Conservation (phyloP, 2,329 filamentous ascomycete genomes). For the Cladosporium sp. region DNA sequence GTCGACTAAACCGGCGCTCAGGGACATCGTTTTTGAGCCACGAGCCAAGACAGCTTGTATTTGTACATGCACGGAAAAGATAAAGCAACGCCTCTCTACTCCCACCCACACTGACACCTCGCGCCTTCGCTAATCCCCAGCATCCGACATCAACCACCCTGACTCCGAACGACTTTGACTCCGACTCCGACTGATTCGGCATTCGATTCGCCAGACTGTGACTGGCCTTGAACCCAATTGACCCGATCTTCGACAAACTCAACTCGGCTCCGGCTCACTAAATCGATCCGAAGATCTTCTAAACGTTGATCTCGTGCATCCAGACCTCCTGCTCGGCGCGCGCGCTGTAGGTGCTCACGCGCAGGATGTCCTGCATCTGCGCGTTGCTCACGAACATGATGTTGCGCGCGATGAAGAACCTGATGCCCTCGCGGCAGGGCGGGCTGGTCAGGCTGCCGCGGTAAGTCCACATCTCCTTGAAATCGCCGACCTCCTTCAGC, state of each 20-base stretch:
- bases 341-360: constrained; percentile 48
- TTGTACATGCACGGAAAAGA: neutral
- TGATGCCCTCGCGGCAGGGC: constrained; percentile 49
- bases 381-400: constrained; percentile 45
- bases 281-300: neutral
- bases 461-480: constrained; percentile 53
- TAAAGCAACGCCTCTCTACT: neutral
- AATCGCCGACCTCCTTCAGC: constrained; percentile 40
- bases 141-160: neutral
- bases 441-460: constrained; percentile 50
- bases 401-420: constrained; percentile 48
- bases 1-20: neutral
- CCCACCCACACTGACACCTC: neutral
- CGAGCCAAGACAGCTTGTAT: neutral
- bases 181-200: neutral
- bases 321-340: constrained; percentile 50
- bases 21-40: neutral
- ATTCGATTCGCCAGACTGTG: neutral
- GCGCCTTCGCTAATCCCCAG: neutral
- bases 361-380: constrained; percentile 51
- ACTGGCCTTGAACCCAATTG: neutral
- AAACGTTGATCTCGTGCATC: constrained; percentile 49
- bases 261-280: too few relatives aligned
- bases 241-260: too few relatives aligned
- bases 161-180: neutral